Percentiles rank a stretch among this genome's conserved stretches.
These are phyloP conservation scores for Leccinum truebloodii DNA, from an alignment of 768 basidiomycete species.

Conservation along the genomic window DNA sequence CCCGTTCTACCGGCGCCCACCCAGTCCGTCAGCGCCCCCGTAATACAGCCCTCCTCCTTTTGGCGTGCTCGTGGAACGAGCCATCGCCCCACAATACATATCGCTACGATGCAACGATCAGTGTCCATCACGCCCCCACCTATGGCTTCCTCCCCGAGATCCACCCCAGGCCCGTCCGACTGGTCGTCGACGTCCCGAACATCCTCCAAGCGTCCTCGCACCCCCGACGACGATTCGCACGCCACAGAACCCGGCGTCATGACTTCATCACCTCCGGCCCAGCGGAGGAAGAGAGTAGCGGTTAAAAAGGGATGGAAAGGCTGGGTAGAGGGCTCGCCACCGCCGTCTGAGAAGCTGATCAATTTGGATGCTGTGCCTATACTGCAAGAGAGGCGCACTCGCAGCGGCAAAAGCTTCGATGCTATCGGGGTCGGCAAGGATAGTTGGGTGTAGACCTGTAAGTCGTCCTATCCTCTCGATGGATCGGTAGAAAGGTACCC, in stretches of 20 bases:
- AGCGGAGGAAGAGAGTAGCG: constrained; percentile 60
- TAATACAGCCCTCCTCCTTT: constrained; percentile 49
- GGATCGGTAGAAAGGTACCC: constrained; percentile 54
- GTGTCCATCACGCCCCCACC: constrained; percentile 77
- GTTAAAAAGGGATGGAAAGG: constrained; percentile 88
- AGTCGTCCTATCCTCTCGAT: constrained; percentile 34
- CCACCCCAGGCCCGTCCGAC: constrained; percentile 74
- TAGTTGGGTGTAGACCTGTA: constrained; percentile 66
- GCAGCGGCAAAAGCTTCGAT: constrained; percentile 85
- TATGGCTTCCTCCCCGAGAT: constrained; percentile 60
- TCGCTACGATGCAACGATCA: constrained; percentile 67
- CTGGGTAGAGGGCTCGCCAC: constrained; percentile 85
- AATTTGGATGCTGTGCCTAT: constrained; percentile 74
- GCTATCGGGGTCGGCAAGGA: constrained; percentile 78
- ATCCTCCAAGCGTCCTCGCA: constrained; percentile 78
- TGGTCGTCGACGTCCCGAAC: constrained; percentile 74
- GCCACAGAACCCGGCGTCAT: constrained; percentile 28
- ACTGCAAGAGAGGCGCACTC: constrained; percentile 72
- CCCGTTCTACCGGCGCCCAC: constrained; percentile 14
- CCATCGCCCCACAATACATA: constrained; percentile 62
- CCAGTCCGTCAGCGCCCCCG: constrained; percentile 33
- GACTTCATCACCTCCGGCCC: constrained; percentile 29
- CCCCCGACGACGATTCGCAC: constrained; percentile 64
- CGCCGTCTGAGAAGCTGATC: constrained; percentile 78
- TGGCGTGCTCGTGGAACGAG: constrained; percentile 55